A percentile compares a stretch with the other conserved stretches of the same genome.
Conservation (phyloP, 2,329 filamentous ascomycete species). For the Colletotrichum sp. region DNA sequence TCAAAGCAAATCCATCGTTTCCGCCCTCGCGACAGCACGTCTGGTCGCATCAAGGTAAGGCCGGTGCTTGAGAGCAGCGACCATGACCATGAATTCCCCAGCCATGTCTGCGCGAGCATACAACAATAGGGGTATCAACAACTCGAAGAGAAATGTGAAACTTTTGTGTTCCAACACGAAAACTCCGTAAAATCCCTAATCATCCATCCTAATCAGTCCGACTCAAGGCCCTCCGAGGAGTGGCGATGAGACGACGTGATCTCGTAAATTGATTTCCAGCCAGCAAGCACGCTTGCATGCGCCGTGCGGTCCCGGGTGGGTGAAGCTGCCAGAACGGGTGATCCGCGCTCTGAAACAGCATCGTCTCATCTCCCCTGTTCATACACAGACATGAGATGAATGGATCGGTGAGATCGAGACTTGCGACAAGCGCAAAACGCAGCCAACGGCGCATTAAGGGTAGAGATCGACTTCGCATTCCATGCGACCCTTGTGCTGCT, state of each 20-base stretch:
- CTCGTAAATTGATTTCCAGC: conserved; percentile 9
- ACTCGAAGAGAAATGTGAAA: conserved; percentile 22
- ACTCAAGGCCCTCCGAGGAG: not conserved
- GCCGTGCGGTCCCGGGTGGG: not conserved
- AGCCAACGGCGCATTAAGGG: not conserved
- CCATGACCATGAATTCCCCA: not conserved
- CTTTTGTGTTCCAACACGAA: conserved; percentile 19
- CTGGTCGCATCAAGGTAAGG: not conserved
- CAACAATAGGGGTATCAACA: conserved; percentile 25
- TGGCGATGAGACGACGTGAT: not conserved
- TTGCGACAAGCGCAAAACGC: not conserved
- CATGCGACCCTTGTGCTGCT: conserved; percentile 8
- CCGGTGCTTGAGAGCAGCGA: not conserved
- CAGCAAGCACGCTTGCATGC: conserved; percentile 3
- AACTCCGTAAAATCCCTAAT: conserved; percentile 17
- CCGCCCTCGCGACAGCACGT: not conserved
- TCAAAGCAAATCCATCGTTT: conserved; percentile 11
- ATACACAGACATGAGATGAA: not conserved
- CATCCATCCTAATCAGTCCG: conserved; percentile 7
- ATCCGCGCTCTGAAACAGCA: not conserved
- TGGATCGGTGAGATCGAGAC: not conserved
- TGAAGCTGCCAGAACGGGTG: not conserved
- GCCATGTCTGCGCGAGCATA: not conserved
- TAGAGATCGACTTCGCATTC: conserved; percentile 3
- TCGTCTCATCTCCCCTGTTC: not conserved